phyloP scores from a whole-genome alignment of 75 land plant genomes.

The Adiantum capillusveneris region DNA sequence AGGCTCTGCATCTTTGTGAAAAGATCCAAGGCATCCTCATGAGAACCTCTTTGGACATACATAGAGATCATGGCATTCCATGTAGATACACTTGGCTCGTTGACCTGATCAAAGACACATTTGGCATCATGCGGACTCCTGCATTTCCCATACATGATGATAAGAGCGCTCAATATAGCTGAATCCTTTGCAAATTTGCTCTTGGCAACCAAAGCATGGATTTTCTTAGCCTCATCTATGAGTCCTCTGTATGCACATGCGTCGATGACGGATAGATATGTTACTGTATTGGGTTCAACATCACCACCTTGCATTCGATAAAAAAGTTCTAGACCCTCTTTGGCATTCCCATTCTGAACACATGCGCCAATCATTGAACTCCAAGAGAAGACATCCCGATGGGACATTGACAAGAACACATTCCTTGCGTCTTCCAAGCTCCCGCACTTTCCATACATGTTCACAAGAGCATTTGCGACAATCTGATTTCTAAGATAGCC shows the following conservation, averaged over 20 bases:
- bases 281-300: conserved; percentile 6
- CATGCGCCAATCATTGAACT: not conserved
- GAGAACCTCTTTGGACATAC: conserved; percentile 14
- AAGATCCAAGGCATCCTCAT: conserved; percentile 16
- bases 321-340: no score
- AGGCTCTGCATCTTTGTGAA: conserved; percentile 20
- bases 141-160: conserved; percentile 32
- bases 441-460: conserved; percentile 39
- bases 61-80: conserved; percentile 23
- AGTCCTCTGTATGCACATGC: conserved; percentile 9
- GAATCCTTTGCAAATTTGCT: conserved; percentile 2
- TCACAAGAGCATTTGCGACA: conserved; percentile 46
- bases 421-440: conserved; percentile 28
- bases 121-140: conserved; percentile 14
- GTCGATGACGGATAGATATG: conserved; percentile 10
- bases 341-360: conserved; percentile 21
- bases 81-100: conserved; percentile 12
- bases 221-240: conserved; percentile 2
- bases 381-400: conserved; percentile 4
- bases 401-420: conserved; percentile 13
- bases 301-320: conserved; percentile 12
- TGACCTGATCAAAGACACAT: conserved; percentile 12
- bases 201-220: conserved; percentile 7
- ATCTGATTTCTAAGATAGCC: conserved; percentile 34
- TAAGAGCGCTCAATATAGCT: conserved; percentile 13